Conservation (phyloP, 2,329 filamentous ascomycete genomes). For the Amauroascus verrucosus region DNA sequence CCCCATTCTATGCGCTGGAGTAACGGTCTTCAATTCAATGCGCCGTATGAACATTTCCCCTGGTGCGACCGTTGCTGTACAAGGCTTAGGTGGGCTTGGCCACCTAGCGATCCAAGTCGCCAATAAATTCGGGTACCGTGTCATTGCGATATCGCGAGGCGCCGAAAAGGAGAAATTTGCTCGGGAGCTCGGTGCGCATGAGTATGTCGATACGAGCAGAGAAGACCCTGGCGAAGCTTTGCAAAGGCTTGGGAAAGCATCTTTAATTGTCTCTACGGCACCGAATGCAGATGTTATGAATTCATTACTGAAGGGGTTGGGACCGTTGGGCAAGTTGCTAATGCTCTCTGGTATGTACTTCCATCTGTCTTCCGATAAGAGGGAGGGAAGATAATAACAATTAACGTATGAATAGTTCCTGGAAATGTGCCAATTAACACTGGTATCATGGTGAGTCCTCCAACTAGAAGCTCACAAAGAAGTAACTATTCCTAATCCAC, state of each 20-base stretch:
- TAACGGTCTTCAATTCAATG: slow-evolving; percentile 43
- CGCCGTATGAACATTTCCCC: slow-evolving; percentile 31
- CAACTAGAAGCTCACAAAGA: neutral
- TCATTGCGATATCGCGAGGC: slow-evolving; percentile 43
- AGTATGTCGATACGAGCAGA: slow-evolving; percentile 31
- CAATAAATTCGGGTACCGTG: slow-evolving; percentile 43
- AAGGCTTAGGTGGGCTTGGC: slow-evolving; percentile 45
- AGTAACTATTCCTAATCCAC: neutral
- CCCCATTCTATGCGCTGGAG: slow-evolving; percentile 43
- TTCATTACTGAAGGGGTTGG: slow-evolving; percentile 29
- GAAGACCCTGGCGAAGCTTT: slow-evolving; percentile 26
- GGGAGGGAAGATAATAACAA: neutral
- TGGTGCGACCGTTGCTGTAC: slow-evolving; percentile 42
- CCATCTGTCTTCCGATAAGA: neutral
- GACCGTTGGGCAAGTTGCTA: slow-evolving; percentile 29
- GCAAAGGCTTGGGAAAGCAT: slow-evolving; percentile 29
- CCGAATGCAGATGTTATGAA: slow-evolving; percentile 28
- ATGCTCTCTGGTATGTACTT: slow-evolving; percentile 21
- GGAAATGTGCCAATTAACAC: slow-evolving; percentile 20
- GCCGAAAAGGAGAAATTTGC: slow-evolving; percentile 45
- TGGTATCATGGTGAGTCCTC: slow-evolving; percentile 14
- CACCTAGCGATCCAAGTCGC: slow-evolving; percentile 47
- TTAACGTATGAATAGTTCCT: slow-evolving; percentile 2
- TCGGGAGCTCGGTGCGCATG: slow-evolving; percentile 45
- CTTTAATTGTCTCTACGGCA: slow-evolving; percentile 31